Percentiles rank a stretch among this genome's conserved stretches.
These are phyloP conservation scores for Protostelium mycophagum DNA, from an alignment of 78 protist species.

Conservation along the genomic window DNA sequence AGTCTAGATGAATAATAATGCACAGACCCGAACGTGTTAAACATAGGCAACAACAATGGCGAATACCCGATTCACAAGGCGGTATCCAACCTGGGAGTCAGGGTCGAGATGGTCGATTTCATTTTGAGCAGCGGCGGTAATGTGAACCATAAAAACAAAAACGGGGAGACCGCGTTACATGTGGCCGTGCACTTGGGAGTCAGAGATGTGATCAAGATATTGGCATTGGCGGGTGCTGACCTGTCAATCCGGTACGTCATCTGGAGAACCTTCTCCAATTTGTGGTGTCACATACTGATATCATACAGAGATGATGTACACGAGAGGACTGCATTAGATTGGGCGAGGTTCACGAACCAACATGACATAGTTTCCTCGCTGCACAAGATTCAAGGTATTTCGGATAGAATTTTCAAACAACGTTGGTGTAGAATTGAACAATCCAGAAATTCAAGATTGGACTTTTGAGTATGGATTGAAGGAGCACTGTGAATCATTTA, in stretches of 20 bases:
- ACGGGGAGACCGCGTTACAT: neutral
- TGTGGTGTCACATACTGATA: too few relatives aligned
- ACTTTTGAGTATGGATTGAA: slow-evolving; percentile 22
- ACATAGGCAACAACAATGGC: neutral
- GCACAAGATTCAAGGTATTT: neutral
- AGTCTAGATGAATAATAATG: neutral
- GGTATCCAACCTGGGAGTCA: neutral
- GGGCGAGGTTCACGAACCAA: slow-evolving; percentile 16
- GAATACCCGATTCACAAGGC: neutral
- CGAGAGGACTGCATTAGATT: slow-evolving; percentile 28
- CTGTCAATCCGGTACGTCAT: slow-evolving; percentile 22
- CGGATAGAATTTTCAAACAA: neutral
- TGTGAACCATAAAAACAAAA: neutral
- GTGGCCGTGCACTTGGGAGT: neutral
- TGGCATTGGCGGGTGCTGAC: slow-evolving; percentile 68
- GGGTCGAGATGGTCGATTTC: neutral
- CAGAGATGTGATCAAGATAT: slow-evolving; percentile 1
- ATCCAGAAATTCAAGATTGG: slow-evolving; percentile 38
- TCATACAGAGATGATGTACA: slow-evolving; percentile 24
- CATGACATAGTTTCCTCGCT: neutral
- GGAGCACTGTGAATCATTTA: slow-evolving; percentile 29
- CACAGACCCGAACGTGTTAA: neutral
- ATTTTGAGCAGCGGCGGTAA: neutral
- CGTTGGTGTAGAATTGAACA: neutral
- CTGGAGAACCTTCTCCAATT: slow-evolving; percentile 30